Base-by-base conservation (phyloP, 2,329 filamentous ascomycete genomes). In the Cladosporium sp. region DNA sequence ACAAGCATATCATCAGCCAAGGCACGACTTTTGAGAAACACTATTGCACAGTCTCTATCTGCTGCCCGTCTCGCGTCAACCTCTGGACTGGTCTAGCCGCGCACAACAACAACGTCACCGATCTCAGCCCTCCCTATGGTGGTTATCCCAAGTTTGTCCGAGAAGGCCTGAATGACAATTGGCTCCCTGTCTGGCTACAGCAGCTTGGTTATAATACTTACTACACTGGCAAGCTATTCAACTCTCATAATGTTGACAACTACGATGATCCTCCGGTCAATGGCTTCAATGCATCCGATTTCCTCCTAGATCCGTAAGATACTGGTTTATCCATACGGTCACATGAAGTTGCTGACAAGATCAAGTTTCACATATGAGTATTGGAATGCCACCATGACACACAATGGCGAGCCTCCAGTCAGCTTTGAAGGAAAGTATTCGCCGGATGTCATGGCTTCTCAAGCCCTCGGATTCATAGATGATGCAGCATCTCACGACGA, bases 171-270 rank as follows among this genome's bases (percentile, higher is more conserved):
- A 86, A 88, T 52, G 76, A 83, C 1, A 77, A 84, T 30, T 88
- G 85, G 54, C 73, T 89, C 0, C 85, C 85, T 0, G 64, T 88
- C 0, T 89, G 85, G 84, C 67, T 89, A n/a, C 82, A 87, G 56
- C 65, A 78, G 3, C 80, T 78, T 0, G 84, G 84, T 0, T 88
- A 88, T 61, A 79, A 80, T 56, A 88, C 85, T 0, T 88, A 86
- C 60, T 89, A 88, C 58, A 80, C 80, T 0, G 86, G 83, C n/a
- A 89, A 89, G 61, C 71, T 88, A 4, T 84, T 85, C 68, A 89
- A 89, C 56, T 73, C 76, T 0, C 83, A 87, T 45, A 79, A 71
- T 0, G 71, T 79, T 1, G 60, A 73, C 0, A 88, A 85, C 52
- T 88, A 86, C 61, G 69, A 84, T 60, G 69, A 72, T 3, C 78